Conservation (phyloP, 1,284 basidiomycete species). For the Tylopilus sp. region DNA sequence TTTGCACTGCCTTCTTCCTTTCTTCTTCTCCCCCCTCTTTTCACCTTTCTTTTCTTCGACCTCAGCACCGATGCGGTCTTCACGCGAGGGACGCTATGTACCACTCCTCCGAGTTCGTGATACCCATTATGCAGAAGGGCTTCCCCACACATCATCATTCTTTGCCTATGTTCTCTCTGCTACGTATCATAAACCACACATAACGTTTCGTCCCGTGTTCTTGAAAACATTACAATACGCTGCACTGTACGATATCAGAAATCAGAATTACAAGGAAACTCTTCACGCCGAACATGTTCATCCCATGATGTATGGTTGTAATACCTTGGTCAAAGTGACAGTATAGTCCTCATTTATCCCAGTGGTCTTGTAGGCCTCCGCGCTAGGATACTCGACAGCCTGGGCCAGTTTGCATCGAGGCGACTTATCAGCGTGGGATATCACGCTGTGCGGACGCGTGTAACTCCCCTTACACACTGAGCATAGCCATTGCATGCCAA, state of each 20-base stretch:
- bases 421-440: constrained; percentile 4
- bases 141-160: not conserved
- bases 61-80: not conserved
- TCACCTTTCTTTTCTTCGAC: not conserved
- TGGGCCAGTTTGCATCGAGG: constrained; percentile 7
- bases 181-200: constrained; percentile 3
- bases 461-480: constrained; percentile 16
- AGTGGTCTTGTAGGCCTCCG: constrained; percentile 11
- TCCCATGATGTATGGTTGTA: constrained; percentile 4
- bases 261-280: constrained; percentile 6
- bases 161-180: constrained; percentile 3
- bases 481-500: constrained; percentile 20
- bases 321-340: constrained; percentile 24
- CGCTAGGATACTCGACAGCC: constrained; percentile 20
- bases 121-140: constrained; percentile 5
- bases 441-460: constrained; percentile 22
- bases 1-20: not conserved
- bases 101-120: constrained; percentile 7
- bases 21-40: not conserved
- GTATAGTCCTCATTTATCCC: constrained; percentile 6
- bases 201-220: not conserved
- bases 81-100: constrained; percentile 1
- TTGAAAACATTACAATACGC: constrained; percentile 13
- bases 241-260: constrained; percentile 27
- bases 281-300: not conserved